Evolutionary conservation across 2,329 filamentous ascomycete species (phyloP).

Genomic region (Metarhizium humberi): DNA sequence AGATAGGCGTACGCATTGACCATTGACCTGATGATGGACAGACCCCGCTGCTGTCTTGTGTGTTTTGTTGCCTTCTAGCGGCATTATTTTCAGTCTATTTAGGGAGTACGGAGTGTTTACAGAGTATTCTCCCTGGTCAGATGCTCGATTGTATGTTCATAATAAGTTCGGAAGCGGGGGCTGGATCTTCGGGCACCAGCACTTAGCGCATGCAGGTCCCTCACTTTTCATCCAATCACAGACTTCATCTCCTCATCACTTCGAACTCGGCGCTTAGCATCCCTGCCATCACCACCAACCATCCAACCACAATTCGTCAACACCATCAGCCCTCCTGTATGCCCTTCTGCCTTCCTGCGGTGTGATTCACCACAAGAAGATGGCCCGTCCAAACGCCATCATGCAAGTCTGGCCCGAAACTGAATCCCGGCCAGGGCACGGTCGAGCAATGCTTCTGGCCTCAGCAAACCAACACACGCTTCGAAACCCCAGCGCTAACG

Average conservation of each 20-base stretch:
- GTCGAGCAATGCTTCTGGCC: background rate
- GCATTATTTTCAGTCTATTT: no score
- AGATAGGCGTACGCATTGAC: no score
- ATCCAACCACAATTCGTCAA: constrained; percentile 31
- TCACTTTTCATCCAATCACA: constrained; percentile 4
- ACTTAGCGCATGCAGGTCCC: background rate
- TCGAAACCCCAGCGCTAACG: constrained; percentile 10
- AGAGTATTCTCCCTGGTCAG: no score
- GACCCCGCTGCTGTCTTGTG: no score
- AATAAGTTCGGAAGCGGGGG: background rate
- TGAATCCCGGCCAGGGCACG: background rate
- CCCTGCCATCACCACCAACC: constrained; percentile 19
- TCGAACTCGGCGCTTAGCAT: constrained; percentile 28
- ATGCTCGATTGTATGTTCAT: no score
- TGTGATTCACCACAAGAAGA: constrained; percentile 3
- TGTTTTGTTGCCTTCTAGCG: no score
- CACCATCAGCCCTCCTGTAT: constrained; percentile 2
- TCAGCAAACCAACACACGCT: background rate
- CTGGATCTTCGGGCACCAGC: background rate
- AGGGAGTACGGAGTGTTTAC: no score
- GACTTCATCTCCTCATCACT: constrained; percentile 3
- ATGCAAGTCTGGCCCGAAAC: constrained; percentile 1
- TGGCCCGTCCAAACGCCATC: constrained; percentile 1
- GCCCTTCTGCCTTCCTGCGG: constrained; percentile 3
- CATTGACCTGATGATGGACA: no score